A percentile compares a stretch with the other conserved stretches of the same genome.
Evolutionary conservation across 116 monocot species (phyloP).

Genomic region (Zostera marina): DNA sequence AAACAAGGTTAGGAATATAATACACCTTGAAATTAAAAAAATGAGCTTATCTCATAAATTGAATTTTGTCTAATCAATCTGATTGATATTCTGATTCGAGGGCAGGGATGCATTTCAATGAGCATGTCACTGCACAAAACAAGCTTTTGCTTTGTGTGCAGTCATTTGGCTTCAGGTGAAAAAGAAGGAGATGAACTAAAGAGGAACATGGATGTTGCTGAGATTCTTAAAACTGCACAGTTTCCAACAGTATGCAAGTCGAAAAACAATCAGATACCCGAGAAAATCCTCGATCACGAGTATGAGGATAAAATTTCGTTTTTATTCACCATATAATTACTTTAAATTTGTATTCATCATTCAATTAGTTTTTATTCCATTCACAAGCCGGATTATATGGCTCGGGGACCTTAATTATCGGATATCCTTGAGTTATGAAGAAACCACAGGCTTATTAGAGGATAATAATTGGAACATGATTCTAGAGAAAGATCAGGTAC

Average conservation of each 20-base stretch:
- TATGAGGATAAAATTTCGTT: constrained; percentile 8
- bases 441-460: constrained; percentile 40
- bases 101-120: constrained; percentile 91
- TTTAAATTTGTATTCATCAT: no score
- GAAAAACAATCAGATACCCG: constrained; percentile 34
- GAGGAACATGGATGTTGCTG: constrained; percentile 78
- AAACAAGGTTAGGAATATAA: constrained; percentile 53
- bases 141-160: constrained; percentile 85
- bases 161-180: constrained; percentile 93
- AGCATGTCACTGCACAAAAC: constrained; percentile 77
- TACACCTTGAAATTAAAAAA: neutral
- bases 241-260: constrained; percentile 68
- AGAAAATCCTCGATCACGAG: constrained; percentile 87
- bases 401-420: constrained; percentile 94
- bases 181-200: constrained; percentile 87
- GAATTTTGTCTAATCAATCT: neutral
- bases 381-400: constrained; percentile 66
- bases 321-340: no score
- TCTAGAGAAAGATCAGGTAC: constrained; percentile 53
- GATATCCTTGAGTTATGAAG: constrained; percentile 54
- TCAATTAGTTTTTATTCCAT: neutral
- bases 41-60: neutral
- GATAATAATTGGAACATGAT: constrained; percentile 58
- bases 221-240: constrained; percentile 78
- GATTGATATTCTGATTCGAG: neutral